These are phyloP conservation scores for Gnomoniopsis smithogilvyi DNA, from an alignment of 2,329 filamentous ascomycete genomes.

Conservation along the genomic window DNA sequence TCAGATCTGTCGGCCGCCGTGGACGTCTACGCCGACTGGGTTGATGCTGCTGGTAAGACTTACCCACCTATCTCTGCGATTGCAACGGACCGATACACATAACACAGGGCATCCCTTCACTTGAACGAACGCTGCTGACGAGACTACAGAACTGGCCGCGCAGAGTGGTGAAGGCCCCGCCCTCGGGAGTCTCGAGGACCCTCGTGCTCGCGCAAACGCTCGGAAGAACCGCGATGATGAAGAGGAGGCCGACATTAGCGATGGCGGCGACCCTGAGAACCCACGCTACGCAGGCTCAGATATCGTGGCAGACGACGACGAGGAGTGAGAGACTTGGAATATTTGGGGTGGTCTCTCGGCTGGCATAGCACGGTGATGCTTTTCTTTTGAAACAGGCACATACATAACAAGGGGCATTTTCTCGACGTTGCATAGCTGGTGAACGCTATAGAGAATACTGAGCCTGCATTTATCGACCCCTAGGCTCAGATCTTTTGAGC, in stretches of 20 bases:
- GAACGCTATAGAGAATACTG: neutral
- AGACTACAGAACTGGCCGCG: neutral
- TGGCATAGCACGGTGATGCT: neutral
- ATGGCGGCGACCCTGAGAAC: constrained; percentile 51
- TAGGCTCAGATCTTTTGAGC: neutral
- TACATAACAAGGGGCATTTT: neutral
- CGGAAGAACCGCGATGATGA: constrained; percentile 22
- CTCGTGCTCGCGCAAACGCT: neutral
- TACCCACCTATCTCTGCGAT: neutral
- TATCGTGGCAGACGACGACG: constrained; percentile 53
- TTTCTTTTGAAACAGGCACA: neutral
- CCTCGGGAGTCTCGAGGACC: constrained; percentile 5
- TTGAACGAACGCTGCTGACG: neutral
- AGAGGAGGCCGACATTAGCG: constrained; percentile 34
- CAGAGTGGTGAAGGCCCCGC: constrained; percentile 7
- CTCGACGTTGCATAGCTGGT: neutral
- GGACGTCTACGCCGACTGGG: constrained; percentile 97
- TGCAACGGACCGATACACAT: neutral
- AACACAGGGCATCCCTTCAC: neutral
- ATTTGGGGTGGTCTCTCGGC: neutral
- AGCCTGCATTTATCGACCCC: neutral
- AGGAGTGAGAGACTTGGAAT: constrained; percentile 40
- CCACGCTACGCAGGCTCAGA: constrained; percentile 53
- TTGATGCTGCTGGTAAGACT: constrained; percentile 70
- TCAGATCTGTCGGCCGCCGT: constrained; percentile 84